Conservation (phyloP, 257 asterid species). For the Agastache rugosa region DNA sequence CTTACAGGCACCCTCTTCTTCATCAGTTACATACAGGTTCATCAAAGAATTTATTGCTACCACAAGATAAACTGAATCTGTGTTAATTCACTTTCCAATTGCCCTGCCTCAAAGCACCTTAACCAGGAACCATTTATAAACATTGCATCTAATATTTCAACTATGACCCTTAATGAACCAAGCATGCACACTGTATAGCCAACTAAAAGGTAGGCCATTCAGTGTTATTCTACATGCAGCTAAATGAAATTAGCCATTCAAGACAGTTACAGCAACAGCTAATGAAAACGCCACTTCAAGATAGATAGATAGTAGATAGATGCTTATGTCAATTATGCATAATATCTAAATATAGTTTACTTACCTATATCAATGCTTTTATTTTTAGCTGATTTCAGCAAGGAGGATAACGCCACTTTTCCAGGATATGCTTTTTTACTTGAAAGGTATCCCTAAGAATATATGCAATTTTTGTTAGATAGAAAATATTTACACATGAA, state of each 20-base stretch:
- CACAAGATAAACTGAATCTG: background rate
- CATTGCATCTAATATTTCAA: background rate
- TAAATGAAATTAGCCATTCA: slow-evolving; percentile 4
- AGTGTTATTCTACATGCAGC: slow-evolving; percentile 3
- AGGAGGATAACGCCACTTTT: slow-evolving; percentile 69
- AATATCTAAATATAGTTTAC: background rate
- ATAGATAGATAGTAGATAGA: background rate
- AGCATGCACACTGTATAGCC: slow-evolving; percentile 18
- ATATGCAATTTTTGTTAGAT: slow-evolving; percentile 27
- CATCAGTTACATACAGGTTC: too few relatives aligned
- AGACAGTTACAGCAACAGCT: slow-evolving; percentile 1
- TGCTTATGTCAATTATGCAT: slow-evolving; percentile 19
- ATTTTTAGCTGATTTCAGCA: slow-evolving; percentile 78
- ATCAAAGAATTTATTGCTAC: background rate
- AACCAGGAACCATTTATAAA: background rate
- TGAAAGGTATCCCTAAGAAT: slow-evolving; percentile 69
- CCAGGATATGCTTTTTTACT: slow-evolving; percentile 79
- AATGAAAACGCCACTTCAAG: background rate
- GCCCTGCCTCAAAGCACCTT: background rate
- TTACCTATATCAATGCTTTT: slow-evolving; percentile 83
- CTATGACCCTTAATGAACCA: background rate
- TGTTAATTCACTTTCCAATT: slow-evolving; percentile 1
- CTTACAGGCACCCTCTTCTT: too few relatives aligned
- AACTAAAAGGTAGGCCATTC: background rate
- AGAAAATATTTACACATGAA: slow-evolving; percentile 14